These are phyloP conservation scores for Paramyrothecium roridum DNA, from an alignment of 2,329 filamentous ascomycete genomes.

Conservation along the genomic window DNA sequence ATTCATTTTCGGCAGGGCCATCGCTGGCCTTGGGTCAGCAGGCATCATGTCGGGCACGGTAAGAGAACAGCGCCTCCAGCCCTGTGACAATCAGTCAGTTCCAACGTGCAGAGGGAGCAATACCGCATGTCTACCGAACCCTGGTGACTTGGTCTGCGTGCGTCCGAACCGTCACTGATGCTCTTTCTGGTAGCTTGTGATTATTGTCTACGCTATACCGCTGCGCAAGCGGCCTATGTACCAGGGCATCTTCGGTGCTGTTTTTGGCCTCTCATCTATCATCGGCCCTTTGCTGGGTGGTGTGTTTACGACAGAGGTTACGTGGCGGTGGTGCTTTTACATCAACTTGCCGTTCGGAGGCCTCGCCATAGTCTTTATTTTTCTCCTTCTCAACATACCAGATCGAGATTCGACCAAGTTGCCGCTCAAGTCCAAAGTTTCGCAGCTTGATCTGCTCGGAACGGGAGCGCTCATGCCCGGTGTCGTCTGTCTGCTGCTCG, in stretches of 20 bases:
- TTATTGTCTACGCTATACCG: slow-evolving; percentile 41
- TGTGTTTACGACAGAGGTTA: slow-evolving; percentile 31
- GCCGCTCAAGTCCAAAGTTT: slow-evolving; percentile 5
- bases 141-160: too few species aligned
- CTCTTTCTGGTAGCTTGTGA: too few species aligned
- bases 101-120: too few species aligned
- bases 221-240: slow-evolving; percentile 30
- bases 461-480: slow-evolving; percentile 14
- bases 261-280: slow-evolving; percentile 32
- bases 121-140: too few species aligned
- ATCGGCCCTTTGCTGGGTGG: slow-evolving; percentile 33
- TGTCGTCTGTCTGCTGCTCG: slow-evolving; percentile 37
- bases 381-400: slow-evolving; percentile 41
- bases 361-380: slow-evolving; percentile 28
- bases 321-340: slow-evolving; percentile 38
- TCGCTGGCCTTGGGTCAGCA: slow-evolving; percentile 24
- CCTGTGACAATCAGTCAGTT: too few species aligned
- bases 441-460: slow-evolving; percentile 15
- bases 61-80: too few species aligned
- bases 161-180: too few species aligned
- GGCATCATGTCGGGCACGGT: slow-evolving; percentile 37
- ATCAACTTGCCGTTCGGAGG: slow-evolving; percentile 34
- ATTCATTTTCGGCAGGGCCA: slow-evolving; percentile 12
- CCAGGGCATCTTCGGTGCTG: slow-evolving; percentile 33
- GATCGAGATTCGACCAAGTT: too few species aligned